Evolutionary conservation across 2,329 filamentous ascomycete species (phyloP), one percentile per base, ranked within the genome.

Genomic region (Huntiella moniliformis): DNA sequence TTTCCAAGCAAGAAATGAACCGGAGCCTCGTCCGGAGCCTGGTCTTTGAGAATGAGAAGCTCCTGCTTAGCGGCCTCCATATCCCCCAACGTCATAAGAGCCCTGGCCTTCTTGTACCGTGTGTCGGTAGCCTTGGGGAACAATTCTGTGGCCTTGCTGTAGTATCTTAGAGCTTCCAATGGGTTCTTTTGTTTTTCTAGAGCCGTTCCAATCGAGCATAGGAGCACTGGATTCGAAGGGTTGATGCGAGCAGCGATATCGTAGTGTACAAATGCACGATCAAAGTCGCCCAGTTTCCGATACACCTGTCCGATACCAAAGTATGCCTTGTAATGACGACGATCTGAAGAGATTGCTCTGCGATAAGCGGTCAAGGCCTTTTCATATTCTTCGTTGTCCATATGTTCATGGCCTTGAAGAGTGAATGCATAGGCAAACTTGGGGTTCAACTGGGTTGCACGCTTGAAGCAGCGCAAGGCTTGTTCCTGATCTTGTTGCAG

Each of bases 321-420:
- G 74, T 92, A 96, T n/a, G 88, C 91, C 57, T 95, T 94, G 66
- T 96, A 98, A 58, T 95, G 88, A 15, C 88, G 77, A 46, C 74
- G 77, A 56, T 98, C 87, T 1, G 84, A 85, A 38, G 79, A 74
- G 53, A 98, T 82, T 1, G 85, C 87, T 45, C 79, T 75, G 32
- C 92, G 77, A 60, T 95, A 98, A 2, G 85, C 80, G 35, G 79
- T 76, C 38, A 94, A 72, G 0, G 91, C 91, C 59, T 94, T 94
- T 58, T 96, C 88, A 56, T 91, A 95, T 60, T 98, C 92, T 61
- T 98, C 92, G 53, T 95, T 96, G 33, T 83, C 75, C 38, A 96
- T 80, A 58, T 94, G 85, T 58, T 98, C 91, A 59, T 98, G 91
- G 1, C 91, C 91, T 59, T 96, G 88, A 3, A 98, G 65, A 0